Conservation (phyloP, 208 protist species). For the Leishmania braziliensis region DNA sequence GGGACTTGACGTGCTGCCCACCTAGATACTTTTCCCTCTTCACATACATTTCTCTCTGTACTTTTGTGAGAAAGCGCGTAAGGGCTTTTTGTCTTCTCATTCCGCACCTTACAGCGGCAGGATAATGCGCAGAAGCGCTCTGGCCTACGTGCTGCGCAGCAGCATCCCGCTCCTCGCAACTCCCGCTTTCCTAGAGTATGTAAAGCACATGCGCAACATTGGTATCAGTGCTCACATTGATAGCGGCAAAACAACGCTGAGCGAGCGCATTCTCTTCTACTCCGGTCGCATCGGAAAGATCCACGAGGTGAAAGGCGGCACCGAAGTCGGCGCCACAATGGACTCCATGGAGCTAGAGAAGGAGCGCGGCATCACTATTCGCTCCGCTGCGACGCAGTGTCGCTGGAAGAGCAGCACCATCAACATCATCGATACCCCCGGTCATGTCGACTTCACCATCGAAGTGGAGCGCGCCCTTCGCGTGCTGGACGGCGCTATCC, state of each 20-base stretch:
- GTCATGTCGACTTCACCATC: conserved; percentile 99
- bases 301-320: conserved; percentile 98
- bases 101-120: background rate
- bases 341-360: conserved; percentile 99
- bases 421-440: conserved; percentile 99
- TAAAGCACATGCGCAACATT: conserved; percentile 93
- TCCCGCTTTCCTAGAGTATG: conserved; percentile 66
- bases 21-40: background rate
- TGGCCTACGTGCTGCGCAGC: conserved; percentile 38
- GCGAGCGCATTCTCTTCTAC: conserved; percentile 99
- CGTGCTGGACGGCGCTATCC: conserved; percentile 98
- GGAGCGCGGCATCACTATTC: conserved; percentile 99
- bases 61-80: background rate
- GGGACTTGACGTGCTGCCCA: background rate
- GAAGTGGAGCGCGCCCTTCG: conserved; percentile 98
- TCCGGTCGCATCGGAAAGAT: conserved; percentile 97
- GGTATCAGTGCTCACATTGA: conserved; percentile 99
- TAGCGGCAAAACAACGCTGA: conserved; percentile 99
- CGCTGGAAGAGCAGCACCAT: conserved; percentile 95
- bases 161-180: conserved; percentile 54
- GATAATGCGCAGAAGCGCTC: conserved; percentile 40
- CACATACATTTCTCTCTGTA: background rate
- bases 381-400: conserved; percentile 97
- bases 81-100: conserved; percentile 1
- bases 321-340: conserved; percentile 99